A percentile compares a stretch with the other conserved stretches of the same genome.
These are phyloP conservation scores for Mycogone perniciosa DNA, from an alignment of 2,329 filamentous ascomycete species.

Conservation along the genomic window DNA sequence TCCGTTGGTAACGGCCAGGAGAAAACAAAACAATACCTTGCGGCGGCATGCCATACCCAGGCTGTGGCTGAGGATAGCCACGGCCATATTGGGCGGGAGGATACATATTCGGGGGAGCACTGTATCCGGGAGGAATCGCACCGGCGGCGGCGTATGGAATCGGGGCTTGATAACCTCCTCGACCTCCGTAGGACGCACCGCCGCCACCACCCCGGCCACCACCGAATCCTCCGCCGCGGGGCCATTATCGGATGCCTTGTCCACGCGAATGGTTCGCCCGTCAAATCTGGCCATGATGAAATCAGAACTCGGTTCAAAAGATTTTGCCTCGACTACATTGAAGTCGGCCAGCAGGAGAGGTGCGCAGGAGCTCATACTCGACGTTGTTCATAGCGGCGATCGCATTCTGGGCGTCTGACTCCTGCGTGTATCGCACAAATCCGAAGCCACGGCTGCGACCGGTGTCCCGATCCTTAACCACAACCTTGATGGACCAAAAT, in stretches of 20 bases:
- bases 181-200: constrained; percentile 35
- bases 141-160: constrained; percentile 28
- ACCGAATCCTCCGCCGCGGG: constrained; percentile 40
- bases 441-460: constrained; percentile 95
- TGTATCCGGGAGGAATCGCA: constrained; percentile 30
- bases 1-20: neutral
- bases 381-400: constrained; percentile 79
- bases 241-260: constrained; percentile 83
- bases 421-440: constrained; percentile 82
- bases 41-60: constrained; percentile 30
- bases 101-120: constrained; percentile 32
- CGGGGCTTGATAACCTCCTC: constrained; percentile 40
- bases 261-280: constrained; percentile 87
- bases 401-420: constrained; percentile 68
- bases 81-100: constrained; percentile 31
- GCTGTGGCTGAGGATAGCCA: constrained; percentile 31
- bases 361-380: constrained; percentile 58
- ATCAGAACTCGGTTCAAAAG: constrained; percentile 7
- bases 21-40: constrained; percentile 31
- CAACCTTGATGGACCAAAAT: constrained; percentile 55
- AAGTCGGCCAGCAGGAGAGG: constrained; percentile 4
- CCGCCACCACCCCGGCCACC: constrained; percentile 34
- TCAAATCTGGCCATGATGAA: constrained; percentile 62
- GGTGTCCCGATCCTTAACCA: constrained; percentile 96
- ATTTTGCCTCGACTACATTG: neutral